phyloP scores from a whole-genome alignment of 257 asterid species.

The Sherardia arvensis region DNA sequence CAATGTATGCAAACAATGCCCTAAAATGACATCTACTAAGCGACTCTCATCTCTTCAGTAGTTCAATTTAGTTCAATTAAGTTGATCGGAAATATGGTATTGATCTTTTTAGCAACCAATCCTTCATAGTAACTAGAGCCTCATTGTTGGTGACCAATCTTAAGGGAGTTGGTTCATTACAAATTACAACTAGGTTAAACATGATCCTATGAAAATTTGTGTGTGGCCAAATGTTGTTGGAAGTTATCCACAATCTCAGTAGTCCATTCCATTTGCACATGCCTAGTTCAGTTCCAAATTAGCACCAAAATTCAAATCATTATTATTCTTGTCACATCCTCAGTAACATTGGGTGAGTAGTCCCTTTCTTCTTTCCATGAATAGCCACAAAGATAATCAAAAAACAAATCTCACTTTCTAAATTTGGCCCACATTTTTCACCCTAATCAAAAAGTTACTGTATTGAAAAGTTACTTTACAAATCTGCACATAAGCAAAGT shows the following conservation, averaged over 20 bases:
- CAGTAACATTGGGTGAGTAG: not conserved
- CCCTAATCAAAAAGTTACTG: not conserved
- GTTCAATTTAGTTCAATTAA: no score
- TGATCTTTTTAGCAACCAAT: no score
- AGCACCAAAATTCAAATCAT: not conserved
- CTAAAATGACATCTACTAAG: not conserved
- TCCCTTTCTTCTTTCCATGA: not conserved
- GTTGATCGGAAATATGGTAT: no score
- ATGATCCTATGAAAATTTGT: not conserved
- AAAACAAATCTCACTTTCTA: not conserved
- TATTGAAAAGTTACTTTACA: not conserved
- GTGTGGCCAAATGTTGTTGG: constrained; percentile 11
- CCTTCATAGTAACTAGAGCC: no score
- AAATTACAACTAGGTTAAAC: not conserved
- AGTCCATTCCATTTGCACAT: not conserved
- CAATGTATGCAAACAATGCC: not conserved
- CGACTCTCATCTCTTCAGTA: no score
- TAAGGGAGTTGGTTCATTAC: no score
- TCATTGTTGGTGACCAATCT: not conserved
- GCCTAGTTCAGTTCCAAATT: not conserved
- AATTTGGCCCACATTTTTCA: not conserved
- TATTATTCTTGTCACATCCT: not conserved
- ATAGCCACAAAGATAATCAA: not conserved
- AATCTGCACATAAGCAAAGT: not conserved
- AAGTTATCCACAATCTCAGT: not conserved